These are phyloP conservation scores for Microcera coccophila DNA, from an alignment of 2,329 filamentous ascomycete species.

Conservation along the genomic window DNA sequence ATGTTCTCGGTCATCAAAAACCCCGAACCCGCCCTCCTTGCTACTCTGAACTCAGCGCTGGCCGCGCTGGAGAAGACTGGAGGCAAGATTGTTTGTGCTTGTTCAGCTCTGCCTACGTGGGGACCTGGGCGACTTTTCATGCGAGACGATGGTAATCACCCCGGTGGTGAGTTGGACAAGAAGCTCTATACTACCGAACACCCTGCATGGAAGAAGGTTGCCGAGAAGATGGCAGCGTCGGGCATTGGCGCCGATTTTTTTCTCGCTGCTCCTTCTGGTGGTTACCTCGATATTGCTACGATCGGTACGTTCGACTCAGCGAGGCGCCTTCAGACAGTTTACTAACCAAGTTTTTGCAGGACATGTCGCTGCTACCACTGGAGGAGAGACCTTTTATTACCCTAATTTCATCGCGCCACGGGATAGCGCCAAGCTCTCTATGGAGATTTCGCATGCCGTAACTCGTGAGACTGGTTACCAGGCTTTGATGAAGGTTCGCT, in stretches of 20 bases:
- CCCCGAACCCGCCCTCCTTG: conserved; percentile 82
- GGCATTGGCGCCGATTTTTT: conserved; percentile 94
- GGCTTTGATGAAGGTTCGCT: conserved; percentile 96
- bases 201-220: conserved; percentile 78
- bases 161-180: conserved; percentile 84
- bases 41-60: conserved; percentile 77
- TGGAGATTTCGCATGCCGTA: conserved; percentile 82
- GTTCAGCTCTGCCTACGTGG: conserved; percentile 85
- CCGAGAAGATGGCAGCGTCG: conserved; percentile 79
- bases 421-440: conserved; percentile 76
- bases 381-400: conserved; percentile 94
- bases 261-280: conserved; percentile 82
- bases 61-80: conserved; percentile 82
- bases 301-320: conserved; percentile 59
- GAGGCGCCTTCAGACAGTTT: too few relatives aligned
- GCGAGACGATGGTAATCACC: conserved; percentile 82
- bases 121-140: conserved; percentile 82
- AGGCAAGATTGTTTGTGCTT: conserved; percentile 85
- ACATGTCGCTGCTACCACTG: conserved; percentile 81
- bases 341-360: conserved; percentile 47
- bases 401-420: conserved; percentile 90
- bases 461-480: conserved; percentile 92
- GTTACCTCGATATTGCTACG: conserved; percentile 89
- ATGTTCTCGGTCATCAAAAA: conserved; percentile 88
- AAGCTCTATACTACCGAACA: conserved; percentile 90